Evolutionary conservation across 495 filamentous ascomycete species (phyloP).

Genomic region (Talaromyces nanjingensis): DNA sequence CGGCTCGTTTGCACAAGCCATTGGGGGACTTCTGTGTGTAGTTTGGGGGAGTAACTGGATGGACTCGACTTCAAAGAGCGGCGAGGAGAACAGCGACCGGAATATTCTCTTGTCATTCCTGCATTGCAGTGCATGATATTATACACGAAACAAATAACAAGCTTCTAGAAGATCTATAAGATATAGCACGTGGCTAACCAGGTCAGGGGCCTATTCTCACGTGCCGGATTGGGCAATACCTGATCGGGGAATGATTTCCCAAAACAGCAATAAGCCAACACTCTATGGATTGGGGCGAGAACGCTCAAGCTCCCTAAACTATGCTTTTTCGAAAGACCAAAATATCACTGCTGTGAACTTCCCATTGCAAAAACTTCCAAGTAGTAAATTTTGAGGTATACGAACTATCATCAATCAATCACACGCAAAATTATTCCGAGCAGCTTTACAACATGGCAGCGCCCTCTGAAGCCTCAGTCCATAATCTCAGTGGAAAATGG

Average conservation of each 20-base stretch:
- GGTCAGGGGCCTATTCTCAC: not conserved
- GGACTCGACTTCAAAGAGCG: not conserved
- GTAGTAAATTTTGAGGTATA: not conserved
- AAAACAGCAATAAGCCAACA: not conserved
- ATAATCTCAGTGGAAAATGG: not conserved
- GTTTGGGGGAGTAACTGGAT: not conserved
- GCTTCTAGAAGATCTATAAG: not conserved
- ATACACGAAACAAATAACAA: not conserved
- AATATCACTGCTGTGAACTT: not conserved
- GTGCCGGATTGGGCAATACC: not conserved
- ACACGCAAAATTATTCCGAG: not conserved
- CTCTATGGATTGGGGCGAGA: not conserved
- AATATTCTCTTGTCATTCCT: not conserved
- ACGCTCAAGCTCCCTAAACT: not conserved
- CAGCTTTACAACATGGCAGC: not conserved
- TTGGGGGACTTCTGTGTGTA: not conserved
- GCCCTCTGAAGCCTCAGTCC: not conserved
- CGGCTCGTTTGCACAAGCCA: slow-evolving; percentile 8
- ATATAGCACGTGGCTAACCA: not conserved
- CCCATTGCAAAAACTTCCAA: not conserved
- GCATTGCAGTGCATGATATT: not conserved
- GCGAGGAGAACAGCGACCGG: no score
- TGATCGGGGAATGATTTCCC: not conserved
- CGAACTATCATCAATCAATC: not conserved
- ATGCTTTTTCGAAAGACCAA: not conserved